Conservation (phyloP, 306 rosid genomes). For the Quercus alba region DNA sequence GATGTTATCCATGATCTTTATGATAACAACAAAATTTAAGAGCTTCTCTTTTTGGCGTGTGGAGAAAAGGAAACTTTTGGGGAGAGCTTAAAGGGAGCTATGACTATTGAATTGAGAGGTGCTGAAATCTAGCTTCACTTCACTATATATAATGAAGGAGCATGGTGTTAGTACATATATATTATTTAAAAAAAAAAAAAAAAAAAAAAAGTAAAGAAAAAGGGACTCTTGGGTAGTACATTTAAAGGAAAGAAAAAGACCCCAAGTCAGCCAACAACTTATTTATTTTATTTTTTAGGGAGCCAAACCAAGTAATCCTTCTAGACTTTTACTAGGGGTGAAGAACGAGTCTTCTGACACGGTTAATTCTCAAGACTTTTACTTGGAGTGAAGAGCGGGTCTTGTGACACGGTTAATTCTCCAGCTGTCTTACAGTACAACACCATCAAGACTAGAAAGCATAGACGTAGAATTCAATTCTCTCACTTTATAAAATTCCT, state of each 20-base stretch:
- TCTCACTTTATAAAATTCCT: neutral
- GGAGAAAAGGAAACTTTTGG: neutral
- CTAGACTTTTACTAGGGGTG: neutral
- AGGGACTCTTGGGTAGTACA: too few species aligned
- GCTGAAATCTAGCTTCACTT: neutral
- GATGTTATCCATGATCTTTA: constrained; percentile 6
- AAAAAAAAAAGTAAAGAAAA: neutral
- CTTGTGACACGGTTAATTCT: neutral
- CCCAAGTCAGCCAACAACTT: neutral
- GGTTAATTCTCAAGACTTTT: neutral
- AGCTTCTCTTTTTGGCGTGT: neutral
- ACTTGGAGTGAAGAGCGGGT: neutral
- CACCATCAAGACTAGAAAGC: neutral
- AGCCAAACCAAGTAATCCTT: too few species aligned
- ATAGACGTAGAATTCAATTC: neutral
- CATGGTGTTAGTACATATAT: neutral
- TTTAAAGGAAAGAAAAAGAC: neutral
- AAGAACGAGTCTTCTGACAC: neutral
- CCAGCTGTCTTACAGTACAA: too few species aligned
- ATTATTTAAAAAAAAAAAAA: too few species aligned
- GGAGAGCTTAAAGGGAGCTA: neutral
- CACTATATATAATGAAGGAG: neutral
- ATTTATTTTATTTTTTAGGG: neutral
- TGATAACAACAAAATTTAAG: neutral
- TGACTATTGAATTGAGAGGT: neutral